Evolutionary conservation across 2,329 filamentous ascomycete species (phyloP).

Genomic region (Phyllosticta citribraziliensis): DNA sequence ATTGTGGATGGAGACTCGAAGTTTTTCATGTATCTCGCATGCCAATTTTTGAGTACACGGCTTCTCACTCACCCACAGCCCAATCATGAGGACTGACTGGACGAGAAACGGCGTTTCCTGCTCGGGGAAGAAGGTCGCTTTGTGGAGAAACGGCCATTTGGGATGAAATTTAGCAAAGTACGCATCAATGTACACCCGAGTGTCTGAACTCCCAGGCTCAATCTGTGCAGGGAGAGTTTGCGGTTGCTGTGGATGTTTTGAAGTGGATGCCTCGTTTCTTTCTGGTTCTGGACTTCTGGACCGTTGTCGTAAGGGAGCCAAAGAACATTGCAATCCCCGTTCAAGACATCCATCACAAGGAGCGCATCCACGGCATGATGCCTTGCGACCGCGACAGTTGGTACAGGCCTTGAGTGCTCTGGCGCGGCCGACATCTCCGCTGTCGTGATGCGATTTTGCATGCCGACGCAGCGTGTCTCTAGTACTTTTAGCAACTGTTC

Average conservation of each 20-base stretch:
- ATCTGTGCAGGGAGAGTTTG: no score
- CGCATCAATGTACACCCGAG: not conserved
- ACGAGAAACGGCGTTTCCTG: constrained; percentile 4
- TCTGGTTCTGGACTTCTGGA: no score
- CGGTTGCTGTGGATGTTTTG: no score
- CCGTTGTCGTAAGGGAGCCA: no score
- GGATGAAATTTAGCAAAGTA: constrained; percentile 4
- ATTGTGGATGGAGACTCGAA: not conserved
- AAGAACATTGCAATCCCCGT: no score
- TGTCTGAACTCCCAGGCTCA: not conserved
- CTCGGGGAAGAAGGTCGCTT: not conserved
- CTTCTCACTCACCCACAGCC: not conserved
- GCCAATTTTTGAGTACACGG: not conserved
- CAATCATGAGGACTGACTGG: constrained; percentile 5
- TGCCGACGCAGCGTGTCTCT: constrained; percentile 6
- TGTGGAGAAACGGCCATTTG: constrained; percentile 5
- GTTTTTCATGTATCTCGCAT: not conserved
- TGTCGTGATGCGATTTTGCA: not conserved
- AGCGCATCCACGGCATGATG: not conserved
- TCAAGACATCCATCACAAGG: no score
- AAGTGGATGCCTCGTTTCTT: no score
- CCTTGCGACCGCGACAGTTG: constrained; percentile 3
- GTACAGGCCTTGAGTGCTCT: not conserved
- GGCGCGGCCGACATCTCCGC: not conserved
- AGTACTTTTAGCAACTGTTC: no score